phyloP scores from a whole-genome alignment of 2,329 filamentous ascomycete species.

The Chaetomiaceae sp. region DNA sequence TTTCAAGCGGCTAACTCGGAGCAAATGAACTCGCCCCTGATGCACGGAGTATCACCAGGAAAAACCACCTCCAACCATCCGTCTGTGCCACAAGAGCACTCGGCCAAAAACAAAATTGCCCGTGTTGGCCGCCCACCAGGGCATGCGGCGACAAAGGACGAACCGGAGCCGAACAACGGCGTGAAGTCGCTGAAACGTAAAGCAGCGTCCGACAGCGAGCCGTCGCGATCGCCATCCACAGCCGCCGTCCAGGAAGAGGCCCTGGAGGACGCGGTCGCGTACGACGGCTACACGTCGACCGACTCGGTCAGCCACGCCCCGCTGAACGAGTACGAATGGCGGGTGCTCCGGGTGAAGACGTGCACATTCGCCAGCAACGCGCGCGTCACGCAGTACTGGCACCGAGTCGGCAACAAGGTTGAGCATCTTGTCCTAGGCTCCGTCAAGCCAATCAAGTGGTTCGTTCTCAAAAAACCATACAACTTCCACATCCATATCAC shows the following conservation, averaged over 20 bases:
- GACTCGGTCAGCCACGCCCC: constrained; percentile 44
- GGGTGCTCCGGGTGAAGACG: constrained; percentile 47
- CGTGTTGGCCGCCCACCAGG: constrained; percentile 52
- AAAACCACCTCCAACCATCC: constrained; percentile 45
- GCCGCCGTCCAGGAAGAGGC: constrained; percentile 7
- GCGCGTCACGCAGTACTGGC: constrained; percentile 50
- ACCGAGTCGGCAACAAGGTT: constrained; percentile 40
- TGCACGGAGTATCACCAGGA: constrained; percentile 46
- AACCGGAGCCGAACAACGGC: constrained; percentile 19
- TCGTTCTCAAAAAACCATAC: constrained; percentile 42
- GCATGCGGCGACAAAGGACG: constrained; percentile 31
- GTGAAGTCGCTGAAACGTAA: constrained; percentile 22
- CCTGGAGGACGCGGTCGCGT: constrained; percentile 28
- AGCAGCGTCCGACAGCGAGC: constrained; percentile 12
- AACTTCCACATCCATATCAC: constrained; percentile 45
- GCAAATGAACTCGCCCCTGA: constrained; percentile 46
- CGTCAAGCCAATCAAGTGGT: constrained; percentile 39
- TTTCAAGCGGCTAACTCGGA: constrained; percentile 23
- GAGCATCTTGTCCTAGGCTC: constrained; percentile 50
- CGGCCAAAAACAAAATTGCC: constrained; percentile 48
- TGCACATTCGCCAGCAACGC: constrained; percentile 39
- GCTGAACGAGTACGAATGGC: constrained; percentile 44
- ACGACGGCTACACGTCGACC: constrained; percentile 43
- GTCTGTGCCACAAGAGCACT: constrained; percentile 43
- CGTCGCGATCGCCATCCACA: background rate